Conservation (phyloP, 2,329 filamentous ascomycete species). For the Knufia fluminis region DNA sequence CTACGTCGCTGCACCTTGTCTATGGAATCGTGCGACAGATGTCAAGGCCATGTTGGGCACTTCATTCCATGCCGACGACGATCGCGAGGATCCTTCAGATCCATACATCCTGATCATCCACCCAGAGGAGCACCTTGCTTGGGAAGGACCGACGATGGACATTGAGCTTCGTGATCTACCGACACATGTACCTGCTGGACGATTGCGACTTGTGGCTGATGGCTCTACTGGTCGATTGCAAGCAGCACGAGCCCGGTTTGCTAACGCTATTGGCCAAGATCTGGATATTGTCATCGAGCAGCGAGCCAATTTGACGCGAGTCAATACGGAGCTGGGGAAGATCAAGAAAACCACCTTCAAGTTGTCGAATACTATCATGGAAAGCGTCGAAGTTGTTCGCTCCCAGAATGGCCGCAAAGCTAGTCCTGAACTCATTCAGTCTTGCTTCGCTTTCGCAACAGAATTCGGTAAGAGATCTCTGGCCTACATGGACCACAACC, state of each 20-base stretch:
- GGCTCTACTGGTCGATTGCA: slow-evolving; percentile 70
- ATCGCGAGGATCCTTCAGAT: slow-evolving; percentile 63
- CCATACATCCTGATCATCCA: slow-evolving; percentile 79
- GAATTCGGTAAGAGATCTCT: slow-evolving; percentile 94
- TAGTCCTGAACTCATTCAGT: slow-evolving; percentile 93
- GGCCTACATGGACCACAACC: slow-evolving; percentile 89
- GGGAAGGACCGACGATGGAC: slow-evolving; percentile 69
- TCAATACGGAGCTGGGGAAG: slow-evolving; percentile 82
- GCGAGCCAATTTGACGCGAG: slow-evolving; percentile 83
- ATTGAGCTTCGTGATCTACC: slow-evolving; percentile 66
- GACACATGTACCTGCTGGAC: slow-evolving; percentile 76
- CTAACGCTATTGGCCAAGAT: slow-evolving; percentile 70
- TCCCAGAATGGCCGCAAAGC: slow-evolving; percentile 74
- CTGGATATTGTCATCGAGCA: slow-evolving; percentile 86
- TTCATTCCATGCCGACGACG: slow-evolving; percentile 60
- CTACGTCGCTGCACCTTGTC: slow-evolving; percentile 71
- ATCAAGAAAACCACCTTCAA: slow-evolving; percentile 95
- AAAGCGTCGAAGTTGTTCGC: slow-evolving; percentile 88
- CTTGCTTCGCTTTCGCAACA: slow-evolving; percentile 96
- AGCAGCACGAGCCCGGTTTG: slow-evolving; percentile 68
- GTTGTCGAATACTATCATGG: slow-evolving; percentile 96
- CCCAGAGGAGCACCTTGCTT: slow-evolving; percentile 67
- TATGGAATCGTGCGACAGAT: slow-evolving; percentile 67
- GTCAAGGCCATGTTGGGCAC: slow-evolving; percentile 79
- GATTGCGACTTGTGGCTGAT: slow-evolving; percentile 79